Evolutionary conservation across 2,329 filamentous ascomycete genomes (phyloP).

Genomic region (Chrysosphaeria jannelii): DNA sequence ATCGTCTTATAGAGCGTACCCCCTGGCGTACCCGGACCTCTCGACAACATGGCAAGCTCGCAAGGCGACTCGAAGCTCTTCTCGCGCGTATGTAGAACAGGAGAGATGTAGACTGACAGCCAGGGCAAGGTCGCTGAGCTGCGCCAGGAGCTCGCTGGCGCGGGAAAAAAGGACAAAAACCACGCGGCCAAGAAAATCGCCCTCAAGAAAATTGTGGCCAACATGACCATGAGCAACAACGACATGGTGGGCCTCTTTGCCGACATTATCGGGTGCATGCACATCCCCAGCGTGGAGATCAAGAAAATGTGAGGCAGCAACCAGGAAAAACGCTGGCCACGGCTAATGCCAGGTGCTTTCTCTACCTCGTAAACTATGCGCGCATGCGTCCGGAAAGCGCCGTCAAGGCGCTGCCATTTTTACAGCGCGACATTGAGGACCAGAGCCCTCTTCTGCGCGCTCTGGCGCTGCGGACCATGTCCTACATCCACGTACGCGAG

Average conservation of each 20-base stretch:
- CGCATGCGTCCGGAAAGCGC: constrained; percentile 83
- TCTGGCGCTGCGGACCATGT: constrained; percentile 77
- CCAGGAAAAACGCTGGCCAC: neutral
- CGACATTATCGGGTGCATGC: constrained; percentile 87
- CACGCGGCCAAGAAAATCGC: constrained; percentile 86
- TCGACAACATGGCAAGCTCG: too few species aligned
- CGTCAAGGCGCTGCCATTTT: constrained; percentile 65
- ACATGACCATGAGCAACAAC: constrained; percentile 99
- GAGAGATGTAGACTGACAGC: too few species aligned
- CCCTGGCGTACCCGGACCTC: too few species aligned
- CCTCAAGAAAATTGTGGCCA: constrained; percentile 96
- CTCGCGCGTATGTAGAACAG: constrained; percentile 22
- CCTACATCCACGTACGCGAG: constrained; percentile 86
- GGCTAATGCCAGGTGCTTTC: constrained; percentile 44
- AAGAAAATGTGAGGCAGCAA: constrained; percentile 67
- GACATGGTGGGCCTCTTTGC: constrained; percentile 96
- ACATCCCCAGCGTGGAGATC: constrained; percentile 78
- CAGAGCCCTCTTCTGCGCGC: constrained; percentile 76
- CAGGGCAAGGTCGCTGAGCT: constrained; percentile 99
- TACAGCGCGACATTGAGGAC: constrained; percentile 83
- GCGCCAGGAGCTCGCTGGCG: constrained; percentile 71
- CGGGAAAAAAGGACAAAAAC: constrained; percentile 96
- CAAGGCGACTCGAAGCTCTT: too few species aligned
- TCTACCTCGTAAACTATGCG: constrained; percentile 92
- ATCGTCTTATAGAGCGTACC: too few species aligned